These are phyloP conservation scores for Thraustotheca clavata DNA, from an alignment of 352 stramenopile species.

Conservation along the genomic window DNA sequence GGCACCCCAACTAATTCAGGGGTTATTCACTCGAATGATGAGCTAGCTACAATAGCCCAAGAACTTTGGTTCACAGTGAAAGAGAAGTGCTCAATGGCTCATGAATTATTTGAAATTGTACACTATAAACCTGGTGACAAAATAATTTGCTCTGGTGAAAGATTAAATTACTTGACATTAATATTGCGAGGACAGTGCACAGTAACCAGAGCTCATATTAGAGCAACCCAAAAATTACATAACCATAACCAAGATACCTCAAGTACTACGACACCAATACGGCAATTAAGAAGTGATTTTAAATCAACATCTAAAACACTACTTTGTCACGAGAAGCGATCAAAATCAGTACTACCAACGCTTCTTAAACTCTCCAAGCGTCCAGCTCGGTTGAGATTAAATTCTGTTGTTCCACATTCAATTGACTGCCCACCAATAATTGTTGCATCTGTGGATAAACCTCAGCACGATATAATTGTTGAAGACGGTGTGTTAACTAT, in stretches of 20 bases:
- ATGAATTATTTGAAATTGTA: not conserved
- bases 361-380: slow-evolving; percentile 7
- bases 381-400: not conserved
- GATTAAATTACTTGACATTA: not conserved
- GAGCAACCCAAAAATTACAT: too few relatives aligned
- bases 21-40: too few relatives aligned
- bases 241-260: too few relatives aligned
- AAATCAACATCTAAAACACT: slow-evolving; percentile 18
- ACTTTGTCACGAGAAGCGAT: not conserved
- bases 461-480: too few relatives aligned
- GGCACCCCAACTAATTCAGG: not conserved
- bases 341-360: slow-evolving; percentile 5
- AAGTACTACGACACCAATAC: not conserved
- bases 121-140: not conserved
- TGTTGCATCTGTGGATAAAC: too few relatives aligned
- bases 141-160: not conserved
- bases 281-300: slow-evolving; percentile 15
- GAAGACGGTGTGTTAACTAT: too few relatives aligned
- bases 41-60: not conserved
- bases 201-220: not conserved
- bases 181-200: not conserved
- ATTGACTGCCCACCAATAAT: too few relatives aligned
- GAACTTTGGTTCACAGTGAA: not conserved
- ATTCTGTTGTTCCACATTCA: not conserved
- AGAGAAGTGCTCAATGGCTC: not conserved